Base-by-base conservation (phyloP, 2,329 filamentous ascomycete species). In the Colletotrichum tabaci region DNA sequence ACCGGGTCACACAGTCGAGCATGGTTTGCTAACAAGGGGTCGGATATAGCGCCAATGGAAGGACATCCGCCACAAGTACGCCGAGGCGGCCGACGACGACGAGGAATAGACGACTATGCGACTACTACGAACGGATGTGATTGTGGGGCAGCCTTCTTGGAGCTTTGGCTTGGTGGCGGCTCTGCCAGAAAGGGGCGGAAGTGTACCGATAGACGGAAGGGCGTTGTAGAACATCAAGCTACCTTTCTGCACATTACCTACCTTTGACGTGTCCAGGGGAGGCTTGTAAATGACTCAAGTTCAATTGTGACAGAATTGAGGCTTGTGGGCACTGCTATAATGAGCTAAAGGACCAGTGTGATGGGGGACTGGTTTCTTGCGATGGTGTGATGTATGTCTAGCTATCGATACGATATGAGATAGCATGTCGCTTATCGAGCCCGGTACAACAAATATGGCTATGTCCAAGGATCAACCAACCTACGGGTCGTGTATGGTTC, bases 1-100 rank as follows among this genome's bases (percentile, higher is more conserved):
- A 12, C 9, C 12, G 4, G 23, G n/a, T 13, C 57, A 16, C 16
- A 21, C 1, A 7, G 5, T 9, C 15, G 18, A 38, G 21, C 21
- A 42, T 2, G n/a, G 70, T 63, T 70, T 75, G 77, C 82, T 85
- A 74, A 84, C 77, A 60, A 60, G 23, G 56, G 40, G 30, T 30
- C 38, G 49, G 15, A 18, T 58, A 77, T 80, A 98, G 96, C 94
- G 96, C 80, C 96, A 98, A 97, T 98, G 96, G 96, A 98, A 98
- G 90, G 96, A 99, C 84, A 98, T 99, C 87, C 96, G 97, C 87
- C 87, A 92, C 84, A 92, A 89, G 85, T 99, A 98, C 84, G 84
- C 97, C 79, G 85, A 93, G 85, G 87, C 88, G 72, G 89, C 87
- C 67, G 91, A 93, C 75, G 91, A 91, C 75, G 67, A 72, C 40